Conservation (phyloP, 2,329 filamentous ascomycete genomes). For the Rugonectria rugulosa region DNA sequence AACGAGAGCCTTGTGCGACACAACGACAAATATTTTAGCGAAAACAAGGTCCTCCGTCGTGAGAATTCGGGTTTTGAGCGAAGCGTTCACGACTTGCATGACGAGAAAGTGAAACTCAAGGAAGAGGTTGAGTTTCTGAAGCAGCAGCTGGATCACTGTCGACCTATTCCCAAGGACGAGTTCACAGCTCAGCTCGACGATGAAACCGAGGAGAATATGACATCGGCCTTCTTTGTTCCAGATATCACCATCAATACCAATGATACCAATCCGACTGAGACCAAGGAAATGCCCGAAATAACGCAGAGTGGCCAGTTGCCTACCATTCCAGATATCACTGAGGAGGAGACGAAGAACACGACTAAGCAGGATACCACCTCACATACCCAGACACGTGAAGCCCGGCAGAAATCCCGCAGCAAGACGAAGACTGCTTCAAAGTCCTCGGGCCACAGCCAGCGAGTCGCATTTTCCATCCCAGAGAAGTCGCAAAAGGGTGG, state of each 20-base stretch:
- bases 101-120: conserved; percentile 56
- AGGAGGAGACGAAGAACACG: conserved; percentile 37
- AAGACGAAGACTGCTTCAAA: conserved; percentile 38
- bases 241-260: conserved; percentile 63
- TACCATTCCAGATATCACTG: conserved; percentile 39
- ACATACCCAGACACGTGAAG: conserved; percentile 38
- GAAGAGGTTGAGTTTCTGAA: conserved; percentile 56
- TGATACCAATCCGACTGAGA: conserved; percentile 42
- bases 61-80: conserved; percentile 59
- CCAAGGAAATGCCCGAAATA: conserved; percentile 43
- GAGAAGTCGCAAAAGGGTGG: conserved; percentile 41
- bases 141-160: conserved; percentile 53
- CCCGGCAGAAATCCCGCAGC: conserved; percentile 39
- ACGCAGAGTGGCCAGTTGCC: conserved; percentile 43
- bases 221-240: conserved; percentile 65
- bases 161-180: conserved; percentile 48
- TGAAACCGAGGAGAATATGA: conserved; percentile 61
- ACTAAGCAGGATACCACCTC: conserved; percentile 41
- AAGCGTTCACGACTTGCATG: conserved; percentile 54
- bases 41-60: conserved; percentile 57
- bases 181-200: conserved; percentile 46
- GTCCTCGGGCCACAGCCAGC: conserved; percentile 40
- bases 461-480: conserved; percentile 53
- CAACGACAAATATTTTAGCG: conserved; percentile 62
- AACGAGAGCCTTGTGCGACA: conserved; percentile 61